phyloP scores from a whole-genome alignment of 192 early-diverging fungal species.

The Gamsiella multidivaricata region DNA sequence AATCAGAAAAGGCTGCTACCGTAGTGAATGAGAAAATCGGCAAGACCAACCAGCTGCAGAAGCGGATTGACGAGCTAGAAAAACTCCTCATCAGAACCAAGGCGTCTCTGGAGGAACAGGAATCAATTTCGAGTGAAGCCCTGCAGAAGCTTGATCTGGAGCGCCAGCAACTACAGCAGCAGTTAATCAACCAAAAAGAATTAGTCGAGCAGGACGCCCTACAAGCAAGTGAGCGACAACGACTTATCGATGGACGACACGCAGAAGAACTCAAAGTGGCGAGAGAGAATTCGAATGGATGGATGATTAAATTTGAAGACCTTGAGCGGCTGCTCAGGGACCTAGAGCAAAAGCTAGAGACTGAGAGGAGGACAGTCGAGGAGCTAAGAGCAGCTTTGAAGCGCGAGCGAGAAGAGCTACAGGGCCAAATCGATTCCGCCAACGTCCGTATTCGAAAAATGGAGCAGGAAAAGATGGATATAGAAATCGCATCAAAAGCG shows the following conservation, averaged over 20 bases:
- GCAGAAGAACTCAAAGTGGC: slow-evolving; percentile 11
- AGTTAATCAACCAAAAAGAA: slow-evolving; percentile 9
- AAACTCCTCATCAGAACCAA: slow-evolving; percentile 11
- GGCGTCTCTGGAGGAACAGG: slow-evolving; percentile 29
- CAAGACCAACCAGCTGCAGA: slow-evolving; percentile 25
- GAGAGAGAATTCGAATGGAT: slow-evolving; percentile 15
- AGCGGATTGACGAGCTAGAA: slow-evolving; percentile 42
- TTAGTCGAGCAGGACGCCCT: slow-evolving; percentile 5
- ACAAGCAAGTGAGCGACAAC: neutral
- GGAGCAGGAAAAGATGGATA: neutral
- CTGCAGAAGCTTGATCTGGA: slow-evolving; percentile 15
- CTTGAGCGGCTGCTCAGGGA: slow-evolving; percentile 23
- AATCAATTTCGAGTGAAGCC: neutral
- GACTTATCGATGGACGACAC: neutral
- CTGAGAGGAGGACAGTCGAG: slow-evolving; percentile 12
- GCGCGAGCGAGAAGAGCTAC: slow-evolving; percentile 16
- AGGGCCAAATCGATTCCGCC: slow-evolving; percentile 12
- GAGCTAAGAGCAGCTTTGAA: slow-evolving; percentile 22
- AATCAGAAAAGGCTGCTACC: slow-evolving; percentile 45
- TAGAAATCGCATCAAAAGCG: neutral
- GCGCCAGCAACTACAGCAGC: slow-evolving; percentile 14
- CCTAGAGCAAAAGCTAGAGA: slow-evolving; percentile 22
- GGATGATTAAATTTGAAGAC: slow-evolving; percentile 23
- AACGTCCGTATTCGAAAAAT: slow-evolving; percentile 1
- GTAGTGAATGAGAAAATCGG: slow-evolving; percentile 19